Percentiles rank a stretch among this genome's conserved stretches.
phyloP scores from a whole-genome alignment of 1,284 basidiomycete genomes.

The Peniophora sp. region DNA sequence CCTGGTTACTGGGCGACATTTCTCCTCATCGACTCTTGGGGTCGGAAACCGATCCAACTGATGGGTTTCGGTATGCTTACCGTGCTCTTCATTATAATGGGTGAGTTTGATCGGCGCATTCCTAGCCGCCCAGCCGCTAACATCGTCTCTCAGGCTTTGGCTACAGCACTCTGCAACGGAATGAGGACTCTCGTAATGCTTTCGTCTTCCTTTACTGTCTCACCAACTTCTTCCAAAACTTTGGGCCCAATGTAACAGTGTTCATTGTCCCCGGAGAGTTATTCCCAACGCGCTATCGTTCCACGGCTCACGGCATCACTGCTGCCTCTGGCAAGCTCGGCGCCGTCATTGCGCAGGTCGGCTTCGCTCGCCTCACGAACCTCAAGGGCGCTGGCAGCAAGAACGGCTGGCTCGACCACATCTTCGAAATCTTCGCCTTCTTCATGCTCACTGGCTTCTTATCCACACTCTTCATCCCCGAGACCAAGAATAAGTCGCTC shows the following conservation, averaged over 20 bases:
- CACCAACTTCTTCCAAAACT: constrained; percentile 70
- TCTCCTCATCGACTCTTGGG: constrained; percentile 64
- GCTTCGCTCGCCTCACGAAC: constrained; percentile 63
- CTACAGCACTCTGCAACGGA: constrained; percentile 58
- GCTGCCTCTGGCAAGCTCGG: constrained; percentile 81
- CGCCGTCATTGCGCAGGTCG: constrained; percentile 78
- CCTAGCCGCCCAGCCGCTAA: background rate
- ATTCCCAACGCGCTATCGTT: constrained; percentile 84
- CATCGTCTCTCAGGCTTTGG: constrained; percentile 52
- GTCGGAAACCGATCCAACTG: constrained; percentile 69
- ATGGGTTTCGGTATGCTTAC: constrained; percentile 73
- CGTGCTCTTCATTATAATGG: constrained; percentile 54
- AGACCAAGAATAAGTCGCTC: constrained; percentile 63
- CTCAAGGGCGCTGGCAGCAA: constrained; percentile 46
- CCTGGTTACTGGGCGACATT: constrained; percentile 71
- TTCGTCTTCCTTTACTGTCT: constrained; percentile 78
- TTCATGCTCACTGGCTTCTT: constrained; percentile 72
- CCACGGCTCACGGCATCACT: constrained; percentile 80
- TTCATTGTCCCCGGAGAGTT: constrained; percentile 78
- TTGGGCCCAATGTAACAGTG: constrained; percentile 79
- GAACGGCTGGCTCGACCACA: constrained; percentile 54
- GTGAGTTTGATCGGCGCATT: constrained; percentile 13
- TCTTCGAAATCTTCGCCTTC: constrained; percentile 30
- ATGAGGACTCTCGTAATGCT: constrained; percentile 43
- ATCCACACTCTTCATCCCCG: constrained; percentile 69